A percentile compares a stretch with the other conserved stretches of the same genome.
phyloP scores from a whole-genome alignment of 805 yeast genomes.

The Monosporozyma yasuniensis region DNA sequence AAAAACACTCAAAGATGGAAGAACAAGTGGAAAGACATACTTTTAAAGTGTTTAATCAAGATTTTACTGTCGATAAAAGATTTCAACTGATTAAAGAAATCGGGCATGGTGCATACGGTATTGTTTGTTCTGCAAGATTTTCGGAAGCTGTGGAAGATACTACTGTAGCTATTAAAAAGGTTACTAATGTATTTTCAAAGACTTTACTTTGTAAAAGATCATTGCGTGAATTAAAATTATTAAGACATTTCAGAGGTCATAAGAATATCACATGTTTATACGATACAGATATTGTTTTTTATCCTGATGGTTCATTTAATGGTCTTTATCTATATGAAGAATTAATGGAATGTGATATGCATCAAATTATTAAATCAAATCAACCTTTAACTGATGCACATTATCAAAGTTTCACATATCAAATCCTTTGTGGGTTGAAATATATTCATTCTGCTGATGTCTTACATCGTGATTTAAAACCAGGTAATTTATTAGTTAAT shows the following conservation, averaged over 20 bases:
- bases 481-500: constrained; percentile 84
- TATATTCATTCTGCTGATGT: constrained; percentile 90
- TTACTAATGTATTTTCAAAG: constrained; percentile 87
- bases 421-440: constrained; percentile 80
- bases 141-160: constrained; percentile 54
- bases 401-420: constrained; percentile 87
- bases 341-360: constrained; percentile 97
- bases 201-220: constrained; percentile 89
- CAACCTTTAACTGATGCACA: constrained; percentile 93
- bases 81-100: constrained; percentile 85
- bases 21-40: constrained; percentile 35
- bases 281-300: constrained; percentile 77
- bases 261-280: constrained; percentile 92
- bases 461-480: constrained; percentile 88
- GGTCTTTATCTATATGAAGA: constrained; percentile 93
- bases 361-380: constrained; percentile 88
- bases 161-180: constrained; percentile 89
- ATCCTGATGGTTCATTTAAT: constrained; percentile 65
- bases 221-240: constrained; percentile 76
- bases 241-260: constrained; percentile 92
- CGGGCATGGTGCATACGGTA: constrained; percentile 97
- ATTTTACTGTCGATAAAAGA: constrained; percentile 81
- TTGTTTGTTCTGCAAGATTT: constrained; percentile 89
- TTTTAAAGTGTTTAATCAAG: constrained; percentile 75
- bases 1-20: constrained; percentile 11